phyloP scores from a whole-genome alignment of 805 yeast species.

The Cyberlindnera petersonii region DNA sequence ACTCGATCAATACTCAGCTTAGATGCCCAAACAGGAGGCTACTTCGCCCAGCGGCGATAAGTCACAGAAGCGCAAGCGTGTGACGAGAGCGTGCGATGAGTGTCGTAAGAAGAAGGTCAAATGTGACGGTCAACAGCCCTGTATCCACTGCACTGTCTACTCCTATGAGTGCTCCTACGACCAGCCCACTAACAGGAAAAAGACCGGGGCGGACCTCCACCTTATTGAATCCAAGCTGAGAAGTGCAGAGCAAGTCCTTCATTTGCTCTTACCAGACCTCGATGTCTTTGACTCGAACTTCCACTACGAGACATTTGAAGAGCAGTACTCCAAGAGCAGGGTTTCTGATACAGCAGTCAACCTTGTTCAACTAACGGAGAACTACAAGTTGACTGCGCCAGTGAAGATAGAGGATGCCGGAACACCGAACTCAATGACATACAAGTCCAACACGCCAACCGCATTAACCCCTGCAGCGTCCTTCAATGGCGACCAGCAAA shows the following conservation, averaged over 20 bases:
- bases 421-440: conserved; percentile 9
- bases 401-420: conserved; percentile 6
- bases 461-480: conserved; percentile 1
- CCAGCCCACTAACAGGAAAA: conserved; percentile 49
- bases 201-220: conserved; percentile 27
- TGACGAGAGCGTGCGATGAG: conserved; percentile 70
- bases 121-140: conserved; percentile 77
- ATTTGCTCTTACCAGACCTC: conserved; percentile 36
- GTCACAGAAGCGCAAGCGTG: conserved; percentile 53
- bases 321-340: conserved; percentile 7
- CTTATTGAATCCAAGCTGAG: conserved; percentile 34
- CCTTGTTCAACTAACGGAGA: conserved; percentile 9
- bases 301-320: conserved; percentile 27
- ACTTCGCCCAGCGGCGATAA: conserved; percentile 11
- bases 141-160: conserved; percentile 78
- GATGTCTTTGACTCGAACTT: conserved; percentile 33
- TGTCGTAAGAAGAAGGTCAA: conserved; percentile 74
- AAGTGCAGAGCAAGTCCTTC: conserved; percentile 33
- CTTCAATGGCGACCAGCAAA: background rate
- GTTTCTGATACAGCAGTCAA: conserved; percentile 1
- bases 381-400: conserved; percentile 10
- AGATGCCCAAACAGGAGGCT: conserved; percentile 7
- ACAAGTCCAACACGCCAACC: background rate
- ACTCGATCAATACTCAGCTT: too few relatives aligned
- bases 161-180: conserved; percentile 80